These are phyloP conservation scores for Agaricus blazei DNA, from an alignment of 768 basidiomycete genomes.

Conservation along the genomic window DNA sequence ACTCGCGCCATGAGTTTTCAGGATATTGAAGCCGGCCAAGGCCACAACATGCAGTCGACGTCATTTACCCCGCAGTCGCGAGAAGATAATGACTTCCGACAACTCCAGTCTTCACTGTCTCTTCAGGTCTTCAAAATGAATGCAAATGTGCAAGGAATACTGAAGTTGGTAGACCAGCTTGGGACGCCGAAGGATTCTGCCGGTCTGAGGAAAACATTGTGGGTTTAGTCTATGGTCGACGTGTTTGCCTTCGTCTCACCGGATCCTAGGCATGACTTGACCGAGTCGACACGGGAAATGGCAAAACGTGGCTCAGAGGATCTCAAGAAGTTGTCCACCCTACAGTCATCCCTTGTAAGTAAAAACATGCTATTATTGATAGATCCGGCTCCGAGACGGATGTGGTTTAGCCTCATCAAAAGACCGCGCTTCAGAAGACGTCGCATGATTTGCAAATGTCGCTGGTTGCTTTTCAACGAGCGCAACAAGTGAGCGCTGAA, in stretches of 20 bases:
- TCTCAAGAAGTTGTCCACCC: constrained; percentile 77
- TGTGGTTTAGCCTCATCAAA: constrained; percentile 59
- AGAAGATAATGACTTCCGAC: constrained; percentile 72
- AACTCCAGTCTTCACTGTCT: constrained; percentile 73
- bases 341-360: constrained; percentile 59
- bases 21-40: constrained; percentile 47
- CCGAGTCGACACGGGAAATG: constrained; percentile 92
- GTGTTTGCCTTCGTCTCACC: constrained; percentile 3
- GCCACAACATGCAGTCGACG: constrained; percentile 28
- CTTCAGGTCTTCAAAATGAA: constrained; percentile 99
- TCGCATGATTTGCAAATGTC: constrained; percentile 91
- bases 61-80: constrained; percentile 34
- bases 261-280: constrained; percentile 76
- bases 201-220: constrained; percentile 79
- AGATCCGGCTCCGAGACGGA: neutral
- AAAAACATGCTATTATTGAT: neutral
- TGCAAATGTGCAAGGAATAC: constrained; percentile 91
- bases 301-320: constrained; percentile 92
- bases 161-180: constrained; percentile 94
- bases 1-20: constrained; percentile 45
- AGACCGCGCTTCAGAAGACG: constrained; percentile 85
- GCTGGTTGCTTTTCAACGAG: constrained; percentile 85
- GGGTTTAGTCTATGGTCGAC: constrained; percentile 25
- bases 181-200: constrained; percentile 82
- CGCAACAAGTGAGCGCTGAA: constrained; percentile 87